These are phyloP conservation scores for Drechslerella stenobrocha DNA, from an alignment of 2,329 filamentous ascomycete genomes.

Conservation along the genomic window DNA sequence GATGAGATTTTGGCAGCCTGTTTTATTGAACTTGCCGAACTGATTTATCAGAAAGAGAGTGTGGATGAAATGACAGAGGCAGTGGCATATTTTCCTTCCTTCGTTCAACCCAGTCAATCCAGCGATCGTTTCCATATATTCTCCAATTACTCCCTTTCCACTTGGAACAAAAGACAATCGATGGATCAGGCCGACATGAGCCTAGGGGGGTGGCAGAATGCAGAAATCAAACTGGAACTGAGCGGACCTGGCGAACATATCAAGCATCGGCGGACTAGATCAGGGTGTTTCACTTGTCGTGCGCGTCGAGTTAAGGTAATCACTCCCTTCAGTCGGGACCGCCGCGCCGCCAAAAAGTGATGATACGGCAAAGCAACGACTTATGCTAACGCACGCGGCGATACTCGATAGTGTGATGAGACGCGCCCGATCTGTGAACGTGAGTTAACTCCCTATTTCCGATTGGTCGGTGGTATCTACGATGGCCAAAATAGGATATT, in stretches of 20 bases:
- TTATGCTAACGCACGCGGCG: background rate
- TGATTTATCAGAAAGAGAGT: background rate
- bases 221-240: constrained; percentile 40
- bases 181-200: constrained; percentile 27
- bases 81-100: constrained; percentile 22
- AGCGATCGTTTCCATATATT: constrained; percentile 23
- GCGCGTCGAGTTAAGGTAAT: constrained; percentile 78
- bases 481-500: too few species aligned
- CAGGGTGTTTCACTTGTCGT: constrained; percentile 90
- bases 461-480: constrained; percentile 1
- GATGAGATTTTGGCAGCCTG: background rate
- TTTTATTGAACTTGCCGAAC: background rate
- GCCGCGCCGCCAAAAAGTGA: too few species aligned
- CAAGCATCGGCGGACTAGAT: constrained; percentile 90
- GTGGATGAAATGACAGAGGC: constrained; percentile 27
- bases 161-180: constrained; percentile 22
- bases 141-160: constrained; percentile 25
- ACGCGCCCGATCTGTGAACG: constrained; percentile 80
- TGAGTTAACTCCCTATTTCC: constrained; percentile 56
- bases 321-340: background rate
- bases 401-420: constrained; percentile 75
- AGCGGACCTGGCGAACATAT: constrained; percentile 65
- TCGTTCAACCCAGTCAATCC: constrained; percentile 16
- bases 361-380: too few species aligned
- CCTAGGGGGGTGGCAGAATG: constrained; percentile 34